Evolutionary conservation across 331 rosid genomes (phyloP), one percentile per base, ranked within the genome.

Genomic region (Ulmus americana): DNA sequence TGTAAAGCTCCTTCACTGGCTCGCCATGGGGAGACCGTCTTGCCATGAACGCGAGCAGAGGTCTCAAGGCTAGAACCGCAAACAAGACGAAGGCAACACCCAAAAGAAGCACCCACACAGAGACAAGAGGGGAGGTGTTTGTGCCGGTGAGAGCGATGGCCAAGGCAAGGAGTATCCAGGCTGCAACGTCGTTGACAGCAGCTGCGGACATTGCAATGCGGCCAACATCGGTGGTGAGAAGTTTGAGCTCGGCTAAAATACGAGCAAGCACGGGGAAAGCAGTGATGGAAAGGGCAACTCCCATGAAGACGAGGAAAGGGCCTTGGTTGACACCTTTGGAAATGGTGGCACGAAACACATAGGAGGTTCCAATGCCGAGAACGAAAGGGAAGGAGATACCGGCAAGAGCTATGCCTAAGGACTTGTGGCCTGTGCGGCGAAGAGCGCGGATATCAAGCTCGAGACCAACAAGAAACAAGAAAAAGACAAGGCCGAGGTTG

Each of bases 201-300:
- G 97, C 97, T 42, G 96, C 97, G 6, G 97, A 84, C 95, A 91
- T 88, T 15, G 97, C 97, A 70, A 80, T 68, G 70, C 83, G 73
- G 3, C 97, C 97, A 45, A 84, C 72, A 53, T 78, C 74, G 52
- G 96, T 88, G 28, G 97, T 91, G 56, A 91, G 72, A 55, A 91
- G 96, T 75, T 84, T 91, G 64, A 91, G 74, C 86, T 91, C 97
- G 0, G 97, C 96, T 57, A 88, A 77, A 70, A 91, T 86, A 69
- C 96, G 97, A 53, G 97, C 95, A 39, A 88, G 70, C 45, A 84
- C 96, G 7, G 97, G 96, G 72, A 91, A 91, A 20, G 97, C 96
- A 4, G 97, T 91, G 35, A 91, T 88, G 12, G 97, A 91, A 62
- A 86, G 83, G 59, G 97, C 90, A 46, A 91, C 96, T 11, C 97